A percentile compares a stretch with the other conserved stretches of the same genome.
Conservation (phyloP, 129 eudicot genomes). For the Rutidosis leptorrhynchoides region DNA sequence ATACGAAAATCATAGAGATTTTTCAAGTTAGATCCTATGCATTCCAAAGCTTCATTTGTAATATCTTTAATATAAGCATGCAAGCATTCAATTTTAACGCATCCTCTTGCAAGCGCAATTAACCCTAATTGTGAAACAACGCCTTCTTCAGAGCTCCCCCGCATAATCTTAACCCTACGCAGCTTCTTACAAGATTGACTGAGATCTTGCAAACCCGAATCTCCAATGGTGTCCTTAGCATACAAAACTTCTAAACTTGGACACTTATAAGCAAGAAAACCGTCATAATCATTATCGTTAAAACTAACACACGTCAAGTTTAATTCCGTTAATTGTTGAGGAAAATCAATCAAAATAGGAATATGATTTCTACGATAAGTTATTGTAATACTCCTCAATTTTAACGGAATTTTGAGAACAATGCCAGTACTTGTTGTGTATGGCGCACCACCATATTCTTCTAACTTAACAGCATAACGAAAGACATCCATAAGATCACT, state of each 20-base stretch:
- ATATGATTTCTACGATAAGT: constrained; percentile 48
- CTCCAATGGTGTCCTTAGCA: constrained; percentile 65
- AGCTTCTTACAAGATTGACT: constrained; percentile 53
- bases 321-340: constrained; percentile 44
- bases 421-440: too few species aligned
- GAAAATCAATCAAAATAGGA: constrained; percentile 44
- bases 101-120: constrained; percentile 63
- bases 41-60: constrained; percentile 60
- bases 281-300: constrained; percentile 56
- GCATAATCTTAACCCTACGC: constrained; percentile 67
- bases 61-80: constrained; percentile 68
- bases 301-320: constrained; percentile 68
- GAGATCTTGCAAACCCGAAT: constrained; percentile 59
- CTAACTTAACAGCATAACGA: constrained; percentile 39
- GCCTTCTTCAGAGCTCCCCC: constrained; percentile 74
- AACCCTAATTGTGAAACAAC: constrained; percentile 71
- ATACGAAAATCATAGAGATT: constrained; percentile 62
- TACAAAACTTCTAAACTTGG: constrained; percentile 73
- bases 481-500: constrained; percentile 48
- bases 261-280: constrained; percentile 55
- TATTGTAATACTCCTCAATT: constrained; percentile 45
- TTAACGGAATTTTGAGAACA: too few species aligned
- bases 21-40: constrained; percentile 53
- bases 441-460: constrained; percentile 73
- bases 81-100: constrained; percentile 58